Conservation (phyloP, 1,284 basidiomycete species). For the Lignosus rhinocerotis region DNA sequence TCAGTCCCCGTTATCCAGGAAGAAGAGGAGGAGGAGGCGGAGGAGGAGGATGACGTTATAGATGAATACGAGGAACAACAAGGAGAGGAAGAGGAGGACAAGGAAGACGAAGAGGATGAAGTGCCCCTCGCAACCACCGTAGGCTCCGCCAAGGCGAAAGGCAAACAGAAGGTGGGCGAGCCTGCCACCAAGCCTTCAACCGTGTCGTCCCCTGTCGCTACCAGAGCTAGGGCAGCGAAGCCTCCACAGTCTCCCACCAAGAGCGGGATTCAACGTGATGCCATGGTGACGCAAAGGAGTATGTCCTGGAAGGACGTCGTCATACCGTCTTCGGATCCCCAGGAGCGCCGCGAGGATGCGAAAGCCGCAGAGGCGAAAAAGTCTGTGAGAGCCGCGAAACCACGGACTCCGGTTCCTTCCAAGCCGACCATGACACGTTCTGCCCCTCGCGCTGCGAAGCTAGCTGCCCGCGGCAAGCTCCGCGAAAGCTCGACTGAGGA, state of each 20-base stretch:
- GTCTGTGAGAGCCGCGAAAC: slow-evolving; percentile 7
- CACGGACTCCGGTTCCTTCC: slow-evolving; percentile 7
- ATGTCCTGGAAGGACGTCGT: slow-evolving; percentile 16
- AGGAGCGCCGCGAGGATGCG: slow-evolving; percentile 13
- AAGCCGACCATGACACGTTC: slow-evolving; percentile 5
- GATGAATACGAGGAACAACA: slow-evolving; percentile 13
- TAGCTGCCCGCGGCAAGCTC: slow-evolving; percentile 11
- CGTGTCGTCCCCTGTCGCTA: background rate
- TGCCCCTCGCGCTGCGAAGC: slow-evolving; percentile 18
- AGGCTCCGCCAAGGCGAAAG: slow-evolving; percentile 16
- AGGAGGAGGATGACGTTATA: background rate
- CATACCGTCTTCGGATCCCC: slow-evolving; percentile 25
- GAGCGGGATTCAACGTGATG: background rate
- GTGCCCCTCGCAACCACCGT: slow-evolving; percentile 24
- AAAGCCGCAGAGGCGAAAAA: slow-evolving; percentile 3
- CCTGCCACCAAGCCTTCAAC: background rate
- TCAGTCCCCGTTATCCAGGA: background rate
- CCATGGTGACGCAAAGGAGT: background rate
- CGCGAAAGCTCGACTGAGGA: slow-evolving; percentile 16
- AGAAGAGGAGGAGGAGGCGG: background rate
- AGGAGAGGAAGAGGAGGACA: slow-evolving; percentile 15
- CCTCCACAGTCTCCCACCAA: slow-evolving; percentile 1
- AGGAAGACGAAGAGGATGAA: slow-evolving; percentile 24
- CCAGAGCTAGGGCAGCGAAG: background rate
- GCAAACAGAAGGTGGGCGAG: slow-evolving; percentile 14